Percentiles rank a stretch among this genome's conserved stretches.
Evolutionary conservation across 306 rosid genomes (phyloP).

Genomic region (Sechiopsis laciniata): DNA sequence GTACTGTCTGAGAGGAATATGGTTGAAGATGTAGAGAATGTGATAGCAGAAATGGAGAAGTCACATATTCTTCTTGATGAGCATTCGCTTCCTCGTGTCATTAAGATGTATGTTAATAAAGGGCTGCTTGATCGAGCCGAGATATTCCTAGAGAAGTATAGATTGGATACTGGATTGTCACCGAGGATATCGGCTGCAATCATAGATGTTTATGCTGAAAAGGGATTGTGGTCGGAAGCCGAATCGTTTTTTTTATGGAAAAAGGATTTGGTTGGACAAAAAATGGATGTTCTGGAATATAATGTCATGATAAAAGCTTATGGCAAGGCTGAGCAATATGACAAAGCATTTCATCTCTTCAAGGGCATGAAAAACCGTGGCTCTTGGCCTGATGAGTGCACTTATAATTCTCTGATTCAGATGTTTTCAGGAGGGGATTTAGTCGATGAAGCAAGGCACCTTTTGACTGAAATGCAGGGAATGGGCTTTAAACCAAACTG

Average conservation of each 20-base stretch:
- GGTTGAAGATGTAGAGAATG: slow-evolving; percentile 56
- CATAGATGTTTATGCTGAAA: slow-evolving; percentile 76
- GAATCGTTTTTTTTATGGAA: slow-evolving; percentile 54
- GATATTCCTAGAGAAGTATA: slow-evolving; percentile 44
- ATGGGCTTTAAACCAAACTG: slow-evolving; percentile 56
- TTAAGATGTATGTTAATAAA: slow-evolving; percentile 61
- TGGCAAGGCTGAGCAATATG: slow-evolving; percentile 64
- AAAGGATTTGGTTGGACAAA: slow-evolving; percentile 38
- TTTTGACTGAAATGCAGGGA: slow-evolving; percentile 61
- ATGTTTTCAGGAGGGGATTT: slow-evolving; percentile 75
- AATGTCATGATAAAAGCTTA: slow-evolving; percentile 88
- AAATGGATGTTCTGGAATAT: slow-evolving; percentile 57
- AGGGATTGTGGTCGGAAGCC: slow-evolving; percentile 70
- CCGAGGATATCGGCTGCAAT: slow-evolving; percentile 53
- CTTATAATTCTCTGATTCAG: slow-evolving; percentile 77
- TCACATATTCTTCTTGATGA: slow-evolving; percentile 41
- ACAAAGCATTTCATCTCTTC: slow-evolving; percentile 62
- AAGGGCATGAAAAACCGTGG: slow-evolving; percentile 72
- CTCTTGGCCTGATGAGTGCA: slow-evolving; percentile 63
- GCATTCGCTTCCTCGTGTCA: slow-evolving; percentile 58
- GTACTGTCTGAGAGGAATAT: slow-evolving; percentile 52
- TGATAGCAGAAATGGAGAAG: slow-evolving; percentile 67
- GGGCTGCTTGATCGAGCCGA: slow-evolving; percentile 54
- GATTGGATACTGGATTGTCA: slow-evolving; percentile 32
- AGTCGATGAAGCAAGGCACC: slow-evolving; percentile 58